Evolutionary conservation across 1,139 yeast genomes (phyloP), one percentile per base, ranked within the genome.

Genomic region (Magnusiomyces clavatus): DNA sequence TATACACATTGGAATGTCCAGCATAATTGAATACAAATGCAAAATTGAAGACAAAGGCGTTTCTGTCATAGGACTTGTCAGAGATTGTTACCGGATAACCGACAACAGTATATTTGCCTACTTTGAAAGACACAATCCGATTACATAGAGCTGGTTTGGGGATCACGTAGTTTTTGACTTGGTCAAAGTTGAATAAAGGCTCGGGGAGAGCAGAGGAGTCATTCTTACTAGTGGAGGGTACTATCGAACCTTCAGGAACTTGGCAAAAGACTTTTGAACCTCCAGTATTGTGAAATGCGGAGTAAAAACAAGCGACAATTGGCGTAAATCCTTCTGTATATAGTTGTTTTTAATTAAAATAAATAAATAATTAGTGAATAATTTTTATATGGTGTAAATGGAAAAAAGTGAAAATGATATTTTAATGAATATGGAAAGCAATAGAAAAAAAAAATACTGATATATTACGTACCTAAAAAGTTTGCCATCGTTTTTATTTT

Each of bases 221-320:
- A 20, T 57, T 64, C 3, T 69, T 58, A 14, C 66, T 67, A 3
- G 70, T 59, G 1, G 70, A 67, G 0, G 70, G 64, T 0, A 74
- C 75, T 12, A 74, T 78, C 56, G 73, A 77, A 51, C 77, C 88
- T 56, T 76, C 77, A 54, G 98, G 99, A 1, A 88, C 95, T 64
- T 94, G 97, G 61, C 86, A 86, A 3, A 87, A 78, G n/a, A 92
- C 90, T 66, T 89, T 86, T 0, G 98, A 85, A 1, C 98, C 98
- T 62, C 88, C 95, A 0, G 92, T 86, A 0, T 97, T 97, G 63
- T 94, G 97, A 69, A 92, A 92, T 0, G 87, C 87, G 0, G 97
- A 82, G 67, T 88, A 92, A 67, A 92, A 90, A 46, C 89, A 76
- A 1, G 96, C 94, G 54, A 81, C 76, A 37, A 92, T 89, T 29